Conservation (phyloP, 306 rosid genomes). For the Lupinus albus region DNA sequence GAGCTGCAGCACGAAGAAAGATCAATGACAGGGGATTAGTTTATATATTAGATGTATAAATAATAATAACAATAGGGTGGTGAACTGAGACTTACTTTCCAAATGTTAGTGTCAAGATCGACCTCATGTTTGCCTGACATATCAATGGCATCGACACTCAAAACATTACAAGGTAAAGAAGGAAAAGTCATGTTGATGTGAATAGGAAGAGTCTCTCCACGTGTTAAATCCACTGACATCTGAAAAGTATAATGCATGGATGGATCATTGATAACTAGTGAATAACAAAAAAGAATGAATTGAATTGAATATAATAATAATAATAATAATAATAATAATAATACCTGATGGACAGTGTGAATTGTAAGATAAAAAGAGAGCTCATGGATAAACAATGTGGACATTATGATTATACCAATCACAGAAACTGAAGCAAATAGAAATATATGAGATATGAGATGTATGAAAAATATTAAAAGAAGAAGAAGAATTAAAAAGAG, state of each 20-base stretch:
- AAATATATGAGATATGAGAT: too few relatives aligned
- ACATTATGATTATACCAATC: neutral
- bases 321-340: too few relatives aligned
- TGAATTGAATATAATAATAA: too few relatives aligned
- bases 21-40: too few relatives aligned
- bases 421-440: neutral
- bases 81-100: conserved; percentile 79
- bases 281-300: too few relatives aligned
- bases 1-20: conserved; percentile 88
- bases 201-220: conserved; percentile 96
- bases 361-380: neutral
- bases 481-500: neutral
- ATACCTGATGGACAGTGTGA: neutral
- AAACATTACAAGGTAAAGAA: conserved; percentile 89
- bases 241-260: too few relatives aligned
- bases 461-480: too few relatives aligned
- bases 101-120: conserved; percentile 93
- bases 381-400: neutral
- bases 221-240: conserved; percentile 97
- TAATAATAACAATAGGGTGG: too few relatives aligned
- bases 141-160: conserved; percentile 94
- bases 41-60: too few relatives aligned
- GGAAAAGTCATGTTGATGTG: conserved; percentile 95
- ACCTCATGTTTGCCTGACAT: conserved; percentile 99
- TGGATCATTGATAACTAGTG: too few relatives aligned